Base-by-base conservation (phyloP, 176 grass and related monocot genomes). In the Avena insularis region DNA sequence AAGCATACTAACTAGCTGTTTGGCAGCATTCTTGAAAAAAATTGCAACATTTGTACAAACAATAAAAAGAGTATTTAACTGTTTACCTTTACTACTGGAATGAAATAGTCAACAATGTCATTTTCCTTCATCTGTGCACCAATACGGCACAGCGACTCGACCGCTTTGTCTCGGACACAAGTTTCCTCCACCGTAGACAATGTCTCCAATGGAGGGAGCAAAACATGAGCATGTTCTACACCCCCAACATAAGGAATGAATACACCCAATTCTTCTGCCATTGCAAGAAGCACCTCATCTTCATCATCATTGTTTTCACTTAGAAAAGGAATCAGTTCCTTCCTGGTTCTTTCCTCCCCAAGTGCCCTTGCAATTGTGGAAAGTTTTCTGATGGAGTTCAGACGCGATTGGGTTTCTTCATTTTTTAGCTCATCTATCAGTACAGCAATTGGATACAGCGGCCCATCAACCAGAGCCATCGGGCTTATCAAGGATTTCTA, bases 171-270 rank as follows among this genome's bases (percentile, higher is more conserved):
- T 29, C 96, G 89, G 45, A 98, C 96, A 58, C 93, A 98, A 17
- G 96, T 98, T 65, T 98, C 96, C 86, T 98, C 96, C 9, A 98
- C 93, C 2, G 93, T 91, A 83, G 90, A 98, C 55, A 98, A 75
- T 45, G 96, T 95, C 66, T 98, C 93, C 59, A 98, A 50, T n/a
- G 96, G 93, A 50, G 93, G 88, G 29, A 98, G 90, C 68, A 98
- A 88, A 78, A 95, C 90, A 75, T 95, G 86, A 31, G 96, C 93
- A 88, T 94, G 90, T 12, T 98, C 92, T 78, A 98, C 90, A 15
- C 96, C 96, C 11, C 96, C 96, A 56, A 98, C 93, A 88, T 98
- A 98, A 53, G 93, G 93, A 79, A 98, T 94, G 17, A 98, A 98
- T 29, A 92, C 91, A 16, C 96, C 96, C 84, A 98, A 86, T 45